Evolutionary conservation across 306 rosid species (phyloP), one percentile per base, ranked within the genome.

Genomic region (Cicer cuneatum): DNA sequence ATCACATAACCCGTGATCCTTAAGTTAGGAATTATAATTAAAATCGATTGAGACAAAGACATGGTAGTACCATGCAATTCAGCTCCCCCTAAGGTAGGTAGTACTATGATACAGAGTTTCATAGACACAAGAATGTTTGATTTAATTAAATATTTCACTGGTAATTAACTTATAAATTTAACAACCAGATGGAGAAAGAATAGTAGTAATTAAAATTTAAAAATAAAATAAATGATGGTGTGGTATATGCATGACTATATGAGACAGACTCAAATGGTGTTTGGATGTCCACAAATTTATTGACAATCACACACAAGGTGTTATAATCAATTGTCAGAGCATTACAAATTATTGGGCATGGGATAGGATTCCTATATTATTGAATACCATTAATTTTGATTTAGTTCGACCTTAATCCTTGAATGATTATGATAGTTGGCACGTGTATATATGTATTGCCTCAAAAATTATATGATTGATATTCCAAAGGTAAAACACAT

Each of bases 1-100:
- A 46, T 71, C 75, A 52, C 15, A 82, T 80, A 79, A 71, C 43
- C 73, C 81, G 66, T 88, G 81, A 78, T 69, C 75, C 62, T 35
- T 29, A 82, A 80, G 89, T 49, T 69, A 81, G 49, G 82, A 53
- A 19, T 63, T 76, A 43, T 66, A 24, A 24, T 35, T 38, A 37
- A 66, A 38, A 64, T 52, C n/a, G 41, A 42, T 12, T 54, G 49
- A 66, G 49, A 83, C 43, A 40, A 56, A 71, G 73, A 61, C 38
- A 18, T 61, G 57, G 2, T 10, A 35, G 15, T 39, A 63, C 12
- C 46, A 40, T 78, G 77, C 71, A 40, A 49, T 47, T 77, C 58
- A 52, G 59, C 24, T 56, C 14, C 12, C 29, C 7, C 35, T 21
- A 29, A 53, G 76, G 24, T 71, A 37, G 9, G 5, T 38, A 11